Conservation (phyloP, 768 basidiomycete genomes). For the Lactarius trivialis region DNA sequence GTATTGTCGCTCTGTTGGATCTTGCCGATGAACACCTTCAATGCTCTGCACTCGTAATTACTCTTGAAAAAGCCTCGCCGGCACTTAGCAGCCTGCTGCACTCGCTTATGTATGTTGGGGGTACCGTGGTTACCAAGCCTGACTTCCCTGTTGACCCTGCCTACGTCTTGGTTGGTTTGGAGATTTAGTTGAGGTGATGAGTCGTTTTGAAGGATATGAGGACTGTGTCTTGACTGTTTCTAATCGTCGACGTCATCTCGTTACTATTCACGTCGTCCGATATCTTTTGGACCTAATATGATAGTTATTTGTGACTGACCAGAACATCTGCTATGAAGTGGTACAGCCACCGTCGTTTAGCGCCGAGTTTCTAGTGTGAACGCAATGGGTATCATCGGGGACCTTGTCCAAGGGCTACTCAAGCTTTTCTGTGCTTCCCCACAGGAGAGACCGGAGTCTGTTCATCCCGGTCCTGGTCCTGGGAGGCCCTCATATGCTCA, state of each 20-base stretch:
- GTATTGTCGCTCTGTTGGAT: slow-evolving; percentile 82
- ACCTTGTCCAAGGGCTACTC: slow-evolving; percentile 2
- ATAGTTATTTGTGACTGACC: background rate
- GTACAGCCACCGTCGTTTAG: no score
- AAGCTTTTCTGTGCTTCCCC: slow-evolving; percentile 6
- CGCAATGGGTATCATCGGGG: slow-evolving; percentile 6
- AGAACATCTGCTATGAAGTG: background rate
- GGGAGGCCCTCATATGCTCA: slow-evolving; percentile 10
- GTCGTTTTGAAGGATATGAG: background rate
- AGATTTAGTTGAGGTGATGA: slow-evolving; percentile 37
- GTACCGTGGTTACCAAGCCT: slow-evolving; percentile 75
- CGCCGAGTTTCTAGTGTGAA: background rate
- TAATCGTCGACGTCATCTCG: background rate
- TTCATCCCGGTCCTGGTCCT: background rate
- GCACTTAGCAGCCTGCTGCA: slow-evolving; percentile 72
- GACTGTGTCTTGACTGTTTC: background rate
- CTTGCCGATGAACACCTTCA: slow-evolving; percentile 78
- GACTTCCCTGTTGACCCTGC: slow-evolving; percentile 69
- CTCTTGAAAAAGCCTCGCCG: slow-evolving; percentile 65
- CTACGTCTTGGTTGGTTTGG: slow-evolving; percentile 81
- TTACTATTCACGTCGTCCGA: background rate
- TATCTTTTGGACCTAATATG: background rate
- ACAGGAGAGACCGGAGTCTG: slow-evolving; percentile 4
- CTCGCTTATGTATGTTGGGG: slow-evolving; percentile 90
- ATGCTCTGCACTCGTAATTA: slow-evolving; percentile 75